These are phyloP conservation scores for Trypanosoma boissoni DNA, from an alignment of 208 protist species.

Conservation along the genomic window DNA sequence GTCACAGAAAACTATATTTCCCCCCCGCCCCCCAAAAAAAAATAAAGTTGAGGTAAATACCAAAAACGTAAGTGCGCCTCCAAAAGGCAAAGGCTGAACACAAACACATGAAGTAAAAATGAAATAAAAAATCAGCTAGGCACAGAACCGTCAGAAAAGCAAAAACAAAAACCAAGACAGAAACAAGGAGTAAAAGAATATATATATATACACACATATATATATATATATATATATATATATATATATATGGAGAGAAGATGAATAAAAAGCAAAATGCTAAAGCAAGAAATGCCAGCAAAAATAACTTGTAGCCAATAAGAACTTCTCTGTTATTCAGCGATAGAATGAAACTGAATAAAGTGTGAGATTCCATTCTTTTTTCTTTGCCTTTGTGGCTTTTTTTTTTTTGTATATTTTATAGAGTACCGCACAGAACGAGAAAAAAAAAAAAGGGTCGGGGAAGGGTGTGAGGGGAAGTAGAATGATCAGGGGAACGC, in stretches of 20 bases:
- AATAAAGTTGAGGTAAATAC: too few species aligned
- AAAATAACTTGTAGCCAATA: too few species aligned
- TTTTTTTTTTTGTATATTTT: too few species aligned
- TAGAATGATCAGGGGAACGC: not conserved
- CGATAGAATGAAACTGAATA: slow-evolving; percentile 17
- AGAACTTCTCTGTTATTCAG: too few species aligned
- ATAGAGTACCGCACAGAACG: slow-evolving; percentile 4
- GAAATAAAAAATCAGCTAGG: not conserved
- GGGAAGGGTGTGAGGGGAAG: not conserved
- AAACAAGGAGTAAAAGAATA: slow-evolving; percentile 11
- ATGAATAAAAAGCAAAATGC: not conserved
- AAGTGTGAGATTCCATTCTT: too few species aligned
- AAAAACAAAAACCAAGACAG: too few species aligned
- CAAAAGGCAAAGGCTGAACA: too few species aligned
- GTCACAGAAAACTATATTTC: too few species aligned
- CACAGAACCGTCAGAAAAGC: not conserved
- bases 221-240: slow-evolving; percentile 33
- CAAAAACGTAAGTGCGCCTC: too few species aligned
- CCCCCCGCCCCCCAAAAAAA: too few species aligned
- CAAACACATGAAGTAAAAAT: slow-evolving; percentile 16
- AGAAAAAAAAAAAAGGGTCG: not conserved
- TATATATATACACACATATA: slow-evolving; percentile 14
- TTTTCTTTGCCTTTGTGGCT: too few species aligned
- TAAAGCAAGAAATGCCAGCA: too few species aligned
- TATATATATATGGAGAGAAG: slow-evolving; percentile 19